These are phyloP conservation scores for Ogataea populi-albae DNA, from an alignment of 805 yeast genomes.

Conservation along the genomic window DNA sequence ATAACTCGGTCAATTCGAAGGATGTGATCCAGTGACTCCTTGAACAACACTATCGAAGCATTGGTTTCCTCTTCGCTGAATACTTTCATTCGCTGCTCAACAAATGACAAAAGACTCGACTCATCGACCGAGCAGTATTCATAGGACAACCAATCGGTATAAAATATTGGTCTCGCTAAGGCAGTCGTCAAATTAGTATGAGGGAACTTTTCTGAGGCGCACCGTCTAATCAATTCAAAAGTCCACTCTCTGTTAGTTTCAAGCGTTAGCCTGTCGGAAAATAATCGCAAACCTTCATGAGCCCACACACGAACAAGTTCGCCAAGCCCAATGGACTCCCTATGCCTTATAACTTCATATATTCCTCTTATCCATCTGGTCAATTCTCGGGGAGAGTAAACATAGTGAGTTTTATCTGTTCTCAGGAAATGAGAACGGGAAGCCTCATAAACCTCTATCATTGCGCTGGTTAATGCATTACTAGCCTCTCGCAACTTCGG, in stretches of 20 bases:
- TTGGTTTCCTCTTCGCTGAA: slow-evolving; percentile 80
- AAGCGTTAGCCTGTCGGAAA: slow-evolving; percentile 64
- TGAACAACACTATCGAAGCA: slow-evolving; percentile 57
- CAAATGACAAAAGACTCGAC: slow-evolving; percentile 48
- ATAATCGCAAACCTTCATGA: slow-evolving; percentile 77
- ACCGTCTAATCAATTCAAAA: slow-evolving; percentile 31
- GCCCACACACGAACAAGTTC: slow-evolving; percentile 65
- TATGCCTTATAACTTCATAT: slow-evolving; percentile 32
- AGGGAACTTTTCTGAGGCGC: slow-evolving; percentile 44
- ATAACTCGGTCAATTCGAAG: slow-evolving; percentile 79
- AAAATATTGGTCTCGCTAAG: slow-evolving; percentile 54
- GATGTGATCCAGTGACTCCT: slow-evolving; percentile 69
- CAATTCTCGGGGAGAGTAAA: slow-evolving; percentile 86
- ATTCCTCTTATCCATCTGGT: slow-evolving; percentile 87
- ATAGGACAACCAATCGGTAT: slow-evolving; percentile 71
- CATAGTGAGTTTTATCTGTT: slow-evolving; percentile 52
- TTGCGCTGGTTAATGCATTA: slow-evolving; percentile 53
- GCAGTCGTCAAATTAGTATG: slow-evolving; percentile 36
- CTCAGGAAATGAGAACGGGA: slow-evolving; percentile 42
- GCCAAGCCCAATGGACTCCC: slow-evolving; percentile 33
- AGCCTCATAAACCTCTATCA: slow-evolving; percentile 57
- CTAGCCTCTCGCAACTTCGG: slow-evolving; percentile 61
- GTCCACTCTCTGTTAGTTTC: slow-evolving; percentile 51
- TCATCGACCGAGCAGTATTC: slow-evolving; percentile 56
- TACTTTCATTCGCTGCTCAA: slow-evolving; percentile 59